phyloP scores from a whole-genome alignment of 495 filamentous ascomycete species.

The Bacidia gigantensis region DNA sequence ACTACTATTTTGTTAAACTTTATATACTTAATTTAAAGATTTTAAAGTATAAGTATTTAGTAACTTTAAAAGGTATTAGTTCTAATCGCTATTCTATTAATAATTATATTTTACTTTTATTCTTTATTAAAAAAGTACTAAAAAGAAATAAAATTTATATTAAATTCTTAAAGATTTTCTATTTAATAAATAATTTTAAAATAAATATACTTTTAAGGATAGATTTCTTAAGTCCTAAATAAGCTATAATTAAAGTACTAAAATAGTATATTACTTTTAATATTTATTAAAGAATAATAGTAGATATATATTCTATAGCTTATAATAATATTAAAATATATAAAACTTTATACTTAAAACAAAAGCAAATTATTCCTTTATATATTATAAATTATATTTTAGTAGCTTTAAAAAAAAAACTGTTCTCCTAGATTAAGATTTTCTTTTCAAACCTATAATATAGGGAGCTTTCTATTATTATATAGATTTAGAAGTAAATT shows the following conservation, averaged over 20 bases:
- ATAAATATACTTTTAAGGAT: neutral
- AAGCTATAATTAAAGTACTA: too few species aligned
- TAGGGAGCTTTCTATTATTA: neutral
- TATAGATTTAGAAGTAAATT: slow-evolving; percentile 1
- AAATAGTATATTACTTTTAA: too few species aligned
- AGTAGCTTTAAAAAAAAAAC: slow-evolving; percentile 1
- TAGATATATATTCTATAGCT: too few species aligned
- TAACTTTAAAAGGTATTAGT: neutral
- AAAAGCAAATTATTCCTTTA: neutral
- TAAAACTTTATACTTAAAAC: neutral
- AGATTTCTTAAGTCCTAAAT: neutral
- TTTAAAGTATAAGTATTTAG: neutral
- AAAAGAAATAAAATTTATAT: neutral
- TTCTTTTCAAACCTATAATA: neutral
- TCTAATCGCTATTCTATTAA: neutral
- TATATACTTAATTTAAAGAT: neutral
- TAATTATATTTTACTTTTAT: slow-evolving; percentile 1
- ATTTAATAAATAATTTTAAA: neutral
- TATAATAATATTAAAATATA: too few species aligned
- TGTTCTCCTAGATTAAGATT: neutral
- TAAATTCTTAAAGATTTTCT: neutral
- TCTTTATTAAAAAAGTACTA: neutral
- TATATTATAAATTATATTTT: neutral
- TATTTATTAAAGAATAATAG: too few species aligned
- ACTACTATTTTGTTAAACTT: neutral